Evolutionary conservation across 768 basidiomycete genomes (phyloP).

Genomic region (Lentinus brumalis): DNA sequence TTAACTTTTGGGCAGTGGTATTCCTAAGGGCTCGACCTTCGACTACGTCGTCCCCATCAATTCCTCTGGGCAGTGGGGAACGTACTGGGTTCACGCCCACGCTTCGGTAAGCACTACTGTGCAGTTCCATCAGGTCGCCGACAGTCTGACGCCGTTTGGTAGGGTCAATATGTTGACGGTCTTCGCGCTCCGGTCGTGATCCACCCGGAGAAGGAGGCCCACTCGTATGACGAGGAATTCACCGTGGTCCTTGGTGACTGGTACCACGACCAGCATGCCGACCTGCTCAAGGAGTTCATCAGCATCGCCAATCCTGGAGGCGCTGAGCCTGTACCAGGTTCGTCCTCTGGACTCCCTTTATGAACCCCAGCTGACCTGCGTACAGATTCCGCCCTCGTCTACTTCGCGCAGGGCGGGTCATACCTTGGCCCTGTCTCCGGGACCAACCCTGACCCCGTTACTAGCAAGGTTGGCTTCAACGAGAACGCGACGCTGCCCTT

Average conservation of each 20-base stretch:
- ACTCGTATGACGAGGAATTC: slow-evolving; percentile 87
- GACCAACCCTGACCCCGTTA: slow-evolving; percentile 47
- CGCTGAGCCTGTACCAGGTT: slow-evolving; percentile 87
- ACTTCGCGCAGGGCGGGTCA: slow-evolving; percentile 73
- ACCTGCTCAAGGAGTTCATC: slow-evolving; percentile 67
- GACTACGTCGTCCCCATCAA: slow-evolving; percentile 77
- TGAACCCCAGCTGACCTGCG: neutral
- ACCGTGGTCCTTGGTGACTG: slow-evolving; percentile 88
- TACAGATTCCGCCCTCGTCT: slow-evolving; percentile 77
- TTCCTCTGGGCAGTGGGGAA: slow-evolving; percentile 71
- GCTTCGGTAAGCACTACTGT: slow-evolving; percentile 41
- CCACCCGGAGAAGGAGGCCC: slow-evolving; percentile 63
- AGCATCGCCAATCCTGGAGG: slow-evolving; percentile 77
- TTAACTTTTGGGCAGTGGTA: slow-evolving; percentile 52
- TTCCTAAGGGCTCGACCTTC: slow-evolving; percentile 70
- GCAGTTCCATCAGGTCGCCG: neutral
- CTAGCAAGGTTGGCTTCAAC: slow-evolving; percentile 74
- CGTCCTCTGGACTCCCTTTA: slow-evolving; percentile 10
- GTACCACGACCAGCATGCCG: slow-evolving; percentile 81
- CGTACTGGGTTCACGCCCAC: slow-evolving; percentile 82
- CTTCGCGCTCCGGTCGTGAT: slow-evolving; percentile 85
- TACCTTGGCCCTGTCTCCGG: slow-evolving; percentile 68
- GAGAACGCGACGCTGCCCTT: slow-evolving; percentile 87
- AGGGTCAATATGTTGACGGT: slow-evolving; percentile 93
- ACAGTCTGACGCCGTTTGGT: neutral